These are phyloP conservation scores for Chaetoceros tenuissimus DNA, from an alignment of 108 stramenopile genomes.

Conservation along the genomic window DNA sequence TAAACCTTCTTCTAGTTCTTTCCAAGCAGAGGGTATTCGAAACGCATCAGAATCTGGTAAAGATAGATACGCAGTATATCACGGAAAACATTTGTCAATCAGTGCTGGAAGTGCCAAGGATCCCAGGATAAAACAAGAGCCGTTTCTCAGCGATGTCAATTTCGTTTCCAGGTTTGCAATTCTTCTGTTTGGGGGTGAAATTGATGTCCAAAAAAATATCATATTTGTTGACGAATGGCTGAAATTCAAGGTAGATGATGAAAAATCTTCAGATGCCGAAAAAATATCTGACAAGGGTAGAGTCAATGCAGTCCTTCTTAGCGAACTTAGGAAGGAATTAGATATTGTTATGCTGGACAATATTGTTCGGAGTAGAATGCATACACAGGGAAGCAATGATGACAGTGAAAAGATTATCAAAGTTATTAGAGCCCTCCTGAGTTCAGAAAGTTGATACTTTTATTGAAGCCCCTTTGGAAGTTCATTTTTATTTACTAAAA, in stretches of 20 bases:
- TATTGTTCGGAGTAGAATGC: background rate
- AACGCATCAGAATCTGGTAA: constrained; percentile 33
- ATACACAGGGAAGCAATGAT: too few relatives aligned
- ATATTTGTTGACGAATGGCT: constrained; percentile 50
- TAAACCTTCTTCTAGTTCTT: constrained; percentile 30
- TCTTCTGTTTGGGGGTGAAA: constrained; percentile 49
- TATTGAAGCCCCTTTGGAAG: too few relatives aligned
- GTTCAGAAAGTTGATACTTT: too few relatives aligned
- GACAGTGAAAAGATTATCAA: too few relatives aligned
- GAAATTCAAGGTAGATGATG: constrained; percentile 54
- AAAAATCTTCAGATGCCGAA: background rate
- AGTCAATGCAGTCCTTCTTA: constrained; percentile 4
- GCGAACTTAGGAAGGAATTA: constrained; percentile 13
- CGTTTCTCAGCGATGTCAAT: constrained; percentile 51
- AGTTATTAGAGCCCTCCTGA: too few relatives aligned
- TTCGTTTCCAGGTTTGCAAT: constrained; percentile 58
- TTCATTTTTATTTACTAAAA: too few relatives aligned
- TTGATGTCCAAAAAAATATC: constrained; percentile 37
- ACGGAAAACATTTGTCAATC: constrained; percentile 34
- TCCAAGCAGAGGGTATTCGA: constrained; percentile 38
- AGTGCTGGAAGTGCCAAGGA: constrained; percentile 6
- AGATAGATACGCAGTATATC: constrained; percentile 63
- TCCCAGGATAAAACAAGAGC: constrained; percentile 14
- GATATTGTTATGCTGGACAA: constrained; percentile 7
- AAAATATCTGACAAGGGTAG: background rate